Conservation (phyloP, 2,329 filamentous ascomycete species). For the Gliomastix tumulicola region DNA sequence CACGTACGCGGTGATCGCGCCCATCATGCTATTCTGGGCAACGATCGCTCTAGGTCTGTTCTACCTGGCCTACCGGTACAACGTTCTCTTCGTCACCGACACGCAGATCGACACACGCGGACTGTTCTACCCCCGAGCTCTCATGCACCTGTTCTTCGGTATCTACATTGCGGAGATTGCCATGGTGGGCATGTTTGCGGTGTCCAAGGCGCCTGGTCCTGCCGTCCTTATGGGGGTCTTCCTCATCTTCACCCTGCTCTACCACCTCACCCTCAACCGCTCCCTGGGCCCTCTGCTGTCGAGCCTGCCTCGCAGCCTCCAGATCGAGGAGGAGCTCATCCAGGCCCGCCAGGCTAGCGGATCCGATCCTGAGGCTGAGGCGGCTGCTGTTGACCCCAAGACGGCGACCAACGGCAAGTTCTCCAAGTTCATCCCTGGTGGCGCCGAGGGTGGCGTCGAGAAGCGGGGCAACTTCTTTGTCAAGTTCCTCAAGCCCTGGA, state of each 20-base stretch:
- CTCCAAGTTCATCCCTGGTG: constrained; percentile 12
- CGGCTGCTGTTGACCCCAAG: constrained; percentile 6
- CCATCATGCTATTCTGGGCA: constrained; percentile 74
- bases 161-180: constrained; percentile 76
- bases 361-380: constrained; percentile 5
- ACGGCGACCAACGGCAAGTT: constrained; percentile 7
- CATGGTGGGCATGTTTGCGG: constrained; percentile 73
- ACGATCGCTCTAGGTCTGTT: constrained; percentile 70
- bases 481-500: constrained; percentile 69
- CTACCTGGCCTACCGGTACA: constrained; percentile 82
- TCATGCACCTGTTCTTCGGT: constrained; percentile 79
- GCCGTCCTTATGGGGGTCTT: constrained; percentile 69
- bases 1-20: constrained; percentile 77
- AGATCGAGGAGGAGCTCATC: constrained; percentile 32
- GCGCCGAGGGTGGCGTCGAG: constrained; percentile 10
- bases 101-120: constrained; percentile 81
- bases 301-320: constrained; percentile 59
- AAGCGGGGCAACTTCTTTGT: constrained; percentile 46
- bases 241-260: constrained; percentile 68
- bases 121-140: constrained; percentile 76
- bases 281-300: constrained; percentile 66
- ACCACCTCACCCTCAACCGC: constrained; percentile 64
- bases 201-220: constrained; percentile 61
- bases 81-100: constrained; percentile 75
- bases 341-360: constrained; percentile 13